Evolutionary conservation across 139 green algal genomes (phyloP).

Genomic region (Chlamydomonas applanata): DNA sequence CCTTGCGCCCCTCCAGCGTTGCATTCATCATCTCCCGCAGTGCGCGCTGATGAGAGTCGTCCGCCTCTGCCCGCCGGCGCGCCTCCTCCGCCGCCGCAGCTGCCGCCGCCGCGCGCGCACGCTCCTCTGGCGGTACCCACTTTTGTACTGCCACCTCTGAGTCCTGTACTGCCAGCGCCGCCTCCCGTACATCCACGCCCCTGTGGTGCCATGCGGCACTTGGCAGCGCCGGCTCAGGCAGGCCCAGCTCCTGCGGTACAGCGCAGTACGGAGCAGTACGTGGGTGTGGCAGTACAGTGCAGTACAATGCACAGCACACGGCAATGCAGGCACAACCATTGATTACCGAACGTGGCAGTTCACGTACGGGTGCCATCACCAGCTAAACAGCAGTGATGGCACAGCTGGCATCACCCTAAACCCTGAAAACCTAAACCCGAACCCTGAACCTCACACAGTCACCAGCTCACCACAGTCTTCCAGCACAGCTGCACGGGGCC

Average conservation of each 20-base stretch:
- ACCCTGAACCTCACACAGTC: neutral
- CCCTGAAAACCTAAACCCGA: neutral
- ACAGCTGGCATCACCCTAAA: neutral
- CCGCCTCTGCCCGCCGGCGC: conserved; percentile 23
- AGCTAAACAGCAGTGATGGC: too few relatives aligned
- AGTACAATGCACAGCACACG: too few relatives aligned
- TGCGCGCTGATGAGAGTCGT: conserved; percentile 30
- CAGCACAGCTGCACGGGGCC: too few relatives aligned
- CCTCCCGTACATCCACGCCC: conserved; percentile 21
- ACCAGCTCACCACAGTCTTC: neutral
- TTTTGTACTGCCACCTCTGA: conserved; percentile 20
- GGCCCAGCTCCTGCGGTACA: neutral
- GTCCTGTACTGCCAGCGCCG: conserved; percentile 22
- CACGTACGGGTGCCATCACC: too few relatives aligned
- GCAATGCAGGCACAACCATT: too few relatives aligned
- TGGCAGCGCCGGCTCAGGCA: neutral
- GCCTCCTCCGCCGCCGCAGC: conserved; percentile 8
- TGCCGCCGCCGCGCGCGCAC: neutral
- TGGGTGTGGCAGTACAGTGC: too few relatives aligned
- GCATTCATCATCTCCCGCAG: conserved; percentile 41
- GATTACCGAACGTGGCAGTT: too few relatives aligned
- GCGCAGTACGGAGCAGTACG: too few relatives aligned
- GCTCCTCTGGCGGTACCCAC: conserved; percentile 26
- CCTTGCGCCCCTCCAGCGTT: conserved; percentile 6
- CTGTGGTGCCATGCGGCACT: too few relatives aligned